Base-by-base conservation (phyloP, 2,329 filamentous ascomycete genomes). In the Pseudofabraea citricarpa region DNA sequence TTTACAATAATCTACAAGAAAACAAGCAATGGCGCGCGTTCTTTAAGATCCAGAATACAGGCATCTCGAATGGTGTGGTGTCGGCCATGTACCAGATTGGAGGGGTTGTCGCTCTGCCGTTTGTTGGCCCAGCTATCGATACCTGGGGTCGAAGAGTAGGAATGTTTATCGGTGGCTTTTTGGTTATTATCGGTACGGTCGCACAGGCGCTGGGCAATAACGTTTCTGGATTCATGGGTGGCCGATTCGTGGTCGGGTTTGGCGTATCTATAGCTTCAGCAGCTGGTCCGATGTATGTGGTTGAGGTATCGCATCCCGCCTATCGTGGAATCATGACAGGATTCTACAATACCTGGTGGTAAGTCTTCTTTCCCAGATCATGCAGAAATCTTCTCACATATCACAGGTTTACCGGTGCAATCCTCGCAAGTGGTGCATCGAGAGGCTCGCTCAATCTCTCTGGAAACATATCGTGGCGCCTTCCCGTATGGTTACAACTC, bases 181-280 rank as follows among this genome's bases (percentile, higher is more conserved):
- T 65, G 40, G 67, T 73, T 45, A 57, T 74, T 31, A 26, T 72
- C 37, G 71, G 71, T 22, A 63, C 70, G 26, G 61, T 67, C 46
- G 64, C 74, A 29, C 71, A 73, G 41, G 65, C 58, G 6, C 54
- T 53, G 9, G 47, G 44, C 22, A 53, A 57, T n/a, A 29, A 44
- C 19, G 49, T 65, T 41, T 53, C 58, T 35, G 57, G 37, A 45
- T 74, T 73, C 53, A 69, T 74, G 59, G 71, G 69, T 31, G 77
- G 77, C 4, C 71, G 77, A 20, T 80, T 82, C 60, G 60, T 82
- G 21, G 71, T 82, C 12, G 79, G 78, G 39, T 80, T 81, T 50
- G 71, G 71, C 43, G 68, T 72, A 5, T 64, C 64, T 27, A 65
- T 73, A 44, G 65, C 66, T 22, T 63, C 67, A 2, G 62, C 67